Base-by-base conservation (phyloP, 2,329 filamentous ascomycete genomes). In the Gyromitra esculenta region DNA sequence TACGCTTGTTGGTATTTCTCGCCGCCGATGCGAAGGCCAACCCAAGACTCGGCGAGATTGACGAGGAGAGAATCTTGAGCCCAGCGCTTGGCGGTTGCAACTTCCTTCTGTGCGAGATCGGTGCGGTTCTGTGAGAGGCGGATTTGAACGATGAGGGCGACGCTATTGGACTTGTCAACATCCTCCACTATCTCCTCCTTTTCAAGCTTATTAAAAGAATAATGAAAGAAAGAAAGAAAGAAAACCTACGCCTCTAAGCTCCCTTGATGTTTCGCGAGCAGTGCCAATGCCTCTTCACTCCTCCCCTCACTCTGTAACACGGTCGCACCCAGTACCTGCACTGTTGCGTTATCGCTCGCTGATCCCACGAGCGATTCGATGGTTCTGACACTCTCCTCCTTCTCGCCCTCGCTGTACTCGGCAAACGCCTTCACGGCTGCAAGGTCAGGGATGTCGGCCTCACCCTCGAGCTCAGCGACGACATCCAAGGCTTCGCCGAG, bases 1-100 rank as follows among this genome's bases (percentile, higher is more conserved):
- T 97, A 98, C 18, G 95, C 91, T 82, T 96, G 92, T 82, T 98
- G 96, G 85, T 98, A 98, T 83, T 93, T 96, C 81, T 97, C 94
- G 80, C 94, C 94, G 82, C 95, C 95, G 84, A 95, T 86, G 83
- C 96, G 88, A 84, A 98, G 84, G 37, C 94, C 94, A 79, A 97
- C 92, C 96, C 95, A 99, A 6, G 93, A 93, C 85, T 99, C 96
- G 6, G 94, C 94, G 79, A 99, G 85, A 84, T 99, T 98, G 79
- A 98, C 93, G 64, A 98, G 86, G 50, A 98, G 86, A 80, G 91
- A 97, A 83, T 98, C 96, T 84, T 99, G 95, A 6, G 95, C 96
- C 92, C 95, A 98, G 84, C 93, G 89, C 83, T 94, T 90, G 45
- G 96, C 96, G 45, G 91, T 89, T 66, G 90, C 86, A 48, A 97